phyloP scores from a whole-genome alignment of 768 basidiomycete species.

The Amanita subjunquillea region DNA sequence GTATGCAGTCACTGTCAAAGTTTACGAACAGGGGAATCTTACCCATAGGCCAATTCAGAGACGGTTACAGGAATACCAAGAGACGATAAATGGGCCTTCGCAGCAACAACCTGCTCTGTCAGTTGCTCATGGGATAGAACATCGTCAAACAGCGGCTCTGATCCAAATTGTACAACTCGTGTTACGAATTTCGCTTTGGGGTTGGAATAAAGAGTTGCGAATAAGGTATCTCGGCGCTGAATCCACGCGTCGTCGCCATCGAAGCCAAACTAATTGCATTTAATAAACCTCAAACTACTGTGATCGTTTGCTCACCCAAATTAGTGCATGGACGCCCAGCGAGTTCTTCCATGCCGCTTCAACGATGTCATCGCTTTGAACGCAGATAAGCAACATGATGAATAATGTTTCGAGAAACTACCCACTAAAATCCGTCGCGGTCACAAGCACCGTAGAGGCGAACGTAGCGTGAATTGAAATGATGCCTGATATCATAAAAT shows the following conservation, averaged over 20 bases:
- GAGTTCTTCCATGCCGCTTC: conserved; percentile 40
- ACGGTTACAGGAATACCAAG: conserved; percentile 47
- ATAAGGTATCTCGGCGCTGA: conserved; percentile 31
- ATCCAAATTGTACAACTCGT: conserved; percentile 46
- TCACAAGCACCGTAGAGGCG: conserved; percentile 30
- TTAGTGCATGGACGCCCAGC: conserved; percentile 49
- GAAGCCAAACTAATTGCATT: conserved; percentile 22
- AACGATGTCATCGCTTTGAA: conserved; percentile 34
- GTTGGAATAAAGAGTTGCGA: conserved; percentile 34
- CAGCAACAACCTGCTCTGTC: conserved; percentile 31
- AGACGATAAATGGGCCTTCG: conserved; percentile 31
- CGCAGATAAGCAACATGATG: not conserved
- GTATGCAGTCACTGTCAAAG: not conserved
- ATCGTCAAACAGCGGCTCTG: conserved; percentile 43
- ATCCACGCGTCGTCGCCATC: conserved; percentile 31
- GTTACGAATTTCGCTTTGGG: conserved; percentile 44
- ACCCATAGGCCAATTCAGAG: conserved; percentile 38
- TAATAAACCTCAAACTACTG: not conserved
- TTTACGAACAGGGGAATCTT: conserved; percentile 13
- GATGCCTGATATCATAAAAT: conserved; percentile 41
- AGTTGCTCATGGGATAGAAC: conserved; percentile 34
- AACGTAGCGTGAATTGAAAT: conserved; percentile 46
- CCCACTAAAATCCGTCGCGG: conserved; percentile 24
- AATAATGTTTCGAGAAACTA: not conserved
- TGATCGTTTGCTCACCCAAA: conserved; percentile 35